phyloP scores from a whole-genome alignment of 192 early-diverging fungal species.

The Coemansia sp. region DNA sequence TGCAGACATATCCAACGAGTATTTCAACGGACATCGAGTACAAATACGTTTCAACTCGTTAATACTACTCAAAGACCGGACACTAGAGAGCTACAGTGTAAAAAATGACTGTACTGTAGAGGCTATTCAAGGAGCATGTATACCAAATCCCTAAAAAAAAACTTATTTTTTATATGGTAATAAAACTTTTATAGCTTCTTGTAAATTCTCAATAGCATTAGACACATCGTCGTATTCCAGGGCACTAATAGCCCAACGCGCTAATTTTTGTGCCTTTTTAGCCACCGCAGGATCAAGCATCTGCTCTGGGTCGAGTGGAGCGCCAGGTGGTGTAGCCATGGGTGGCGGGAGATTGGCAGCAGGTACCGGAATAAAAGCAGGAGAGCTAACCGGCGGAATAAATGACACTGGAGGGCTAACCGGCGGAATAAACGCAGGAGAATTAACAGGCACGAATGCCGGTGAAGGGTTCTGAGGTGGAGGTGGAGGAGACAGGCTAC shows the following conservation, averaged over 20 bases:
- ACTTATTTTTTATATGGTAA: conserved; percentile 34
- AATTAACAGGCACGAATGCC: background rate
- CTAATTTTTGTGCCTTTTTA: conserved; percentile 79
- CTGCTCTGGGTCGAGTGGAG: conserved; percentile 7
- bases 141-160: background rate
- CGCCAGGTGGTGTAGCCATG: background rate
- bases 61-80: background rate
- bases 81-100: background rate
- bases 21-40: background rate
- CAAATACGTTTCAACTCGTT: background rate
- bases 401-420: background rate
- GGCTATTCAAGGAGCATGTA: background rate
- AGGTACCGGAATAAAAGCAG: conserved; percentile 44
- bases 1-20: background rate
- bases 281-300: conserved; percentile 60
- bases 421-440: conserved; percentile 11
- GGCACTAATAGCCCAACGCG: conserved; percentile 92
- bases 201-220: conserved; percentile 79
- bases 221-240: conserved; percentile 93
- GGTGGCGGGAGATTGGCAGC: conserved; percentile 26
- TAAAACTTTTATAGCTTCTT: conserved; percentile 63
- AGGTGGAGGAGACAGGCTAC: background rate
- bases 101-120: background rate
- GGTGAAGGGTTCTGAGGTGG: conserved; percentile 4
- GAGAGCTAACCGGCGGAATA: background rate